phyloP scores from a whole-genome alignment of 371 early-diverging fungal species.

The Zancudomyces culisetae region DNA sequence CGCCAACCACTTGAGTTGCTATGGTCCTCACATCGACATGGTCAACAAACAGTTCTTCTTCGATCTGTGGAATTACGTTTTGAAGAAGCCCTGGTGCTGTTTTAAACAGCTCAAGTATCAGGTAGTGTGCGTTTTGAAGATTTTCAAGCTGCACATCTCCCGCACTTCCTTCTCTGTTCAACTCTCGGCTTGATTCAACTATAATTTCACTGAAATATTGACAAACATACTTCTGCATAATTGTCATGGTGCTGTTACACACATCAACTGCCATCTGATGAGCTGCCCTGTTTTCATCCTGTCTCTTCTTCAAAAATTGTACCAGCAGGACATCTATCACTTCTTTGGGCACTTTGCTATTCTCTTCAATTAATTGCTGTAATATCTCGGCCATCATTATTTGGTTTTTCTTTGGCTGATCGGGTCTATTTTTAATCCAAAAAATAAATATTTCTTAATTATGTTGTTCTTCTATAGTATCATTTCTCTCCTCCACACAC shows the following conservation, averaged over 20 bases:
- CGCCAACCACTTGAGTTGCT: slow-evolving; percentile 60
- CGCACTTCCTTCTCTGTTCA: slow-evolving; percentile 29
- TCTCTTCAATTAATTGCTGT: slow-evolving; percentile 64
- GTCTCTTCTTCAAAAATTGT: slow-evolving; percentile 46
- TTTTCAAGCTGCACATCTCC: slow-evolving; percentile 29
- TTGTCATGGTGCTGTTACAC: slow-evolving; percentile 47
- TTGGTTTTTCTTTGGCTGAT: slow-evolving; percentile 51
- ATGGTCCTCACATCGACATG: slow-evolving; percentile 50
- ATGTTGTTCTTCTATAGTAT: too few species aligned
- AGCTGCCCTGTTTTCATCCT: slow-evolving; percentile 48
- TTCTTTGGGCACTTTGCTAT: slow-evolving; percentile 41
- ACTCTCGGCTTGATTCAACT: slow-evolving; percentile 31
- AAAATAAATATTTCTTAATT: background rate
- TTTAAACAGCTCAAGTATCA: slow-evolving; percentile 59
- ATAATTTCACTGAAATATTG: slow-evolving; percentile 67
- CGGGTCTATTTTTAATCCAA: slow-evolving; percentile 23
- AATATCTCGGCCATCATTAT: slow-evolving; percentile 65
- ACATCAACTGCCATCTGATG: slow-evolving; percentile 65
- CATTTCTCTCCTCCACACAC: too few species aligned
- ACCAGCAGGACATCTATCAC: slow-evolving; percentile 57
- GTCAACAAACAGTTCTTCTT: slow-evolving; percentile 74
- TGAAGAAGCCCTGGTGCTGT: slow-evolving; percentile 54
- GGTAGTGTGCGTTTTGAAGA: slow-evolving; percentile 46
- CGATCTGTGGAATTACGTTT: slow-evolving; percentile 84
- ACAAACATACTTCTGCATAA: slow-evolving; percentile 72